Conservation (phyloP, 2,329 filamentous ascomycete genomes). For the Leptographium procerum region DNA sequence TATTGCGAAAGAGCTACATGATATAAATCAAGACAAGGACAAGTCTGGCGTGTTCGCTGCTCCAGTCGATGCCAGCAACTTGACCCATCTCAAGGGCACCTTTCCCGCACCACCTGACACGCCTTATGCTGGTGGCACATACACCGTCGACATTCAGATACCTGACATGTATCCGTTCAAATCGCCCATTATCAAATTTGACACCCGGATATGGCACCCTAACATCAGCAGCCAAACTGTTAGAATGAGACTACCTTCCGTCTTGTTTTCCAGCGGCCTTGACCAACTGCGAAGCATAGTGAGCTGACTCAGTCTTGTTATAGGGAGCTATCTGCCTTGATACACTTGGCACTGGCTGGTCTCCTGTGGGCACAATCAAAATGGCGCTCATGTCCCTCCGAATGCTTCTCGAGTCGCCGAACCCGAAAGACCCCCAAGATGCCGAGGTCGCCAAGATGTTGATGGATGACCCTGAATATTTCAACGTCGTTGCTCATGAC, state of each 20-base stretch:
- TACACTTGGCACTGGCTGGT: slow-evolving; percentile 82
- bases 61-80: slow-evolving; percentile 52
- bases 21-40: slow-evolving; percentile 60
- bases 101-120: slow-evolving; percentile 86
- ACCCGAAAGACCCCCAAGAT: slow-evolving; percentile 94
- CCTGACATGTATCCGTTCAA: slow-evolving; percentile 88
- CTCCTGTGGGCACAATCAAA: slow-evolving; percentile 92
- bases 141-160: slow-evolving; percentile 73
- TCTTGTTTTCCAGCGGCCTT: no score
- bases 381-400: slow-evolving; percentile 87
- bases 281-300: neutral
- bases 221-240: slow-evolving; percentile 93
- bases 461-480: slow-evolving; percentile 64
- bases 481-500: slow-evolving; percentile 71
- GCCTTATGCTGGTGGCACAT: slow-evolving; percentile 81
- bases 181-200: slow-evolving; percentile 80
- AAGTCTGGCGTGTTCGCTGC: slow-evolving; percentile 66
- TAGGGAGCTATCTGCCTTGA: slow-evolving; percentile 96
- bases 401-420: slow-evolving; percentile 82
- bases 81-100: slow-evolving; percentile 72
- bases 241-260: slow-evolving; percentile 19
- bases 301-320: slow-evolving; percentile 8
- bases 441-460: slow-evolving; percentile 91
- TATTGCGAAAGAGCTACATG: slow-evolving; percentile 64
- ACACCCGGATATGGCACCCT: slow-evolving; percentile 92